Evolutionary conservation across 352 stramenopile species (phyloP).

Genomic region (Thalassiosira ordinaria): DNA sequence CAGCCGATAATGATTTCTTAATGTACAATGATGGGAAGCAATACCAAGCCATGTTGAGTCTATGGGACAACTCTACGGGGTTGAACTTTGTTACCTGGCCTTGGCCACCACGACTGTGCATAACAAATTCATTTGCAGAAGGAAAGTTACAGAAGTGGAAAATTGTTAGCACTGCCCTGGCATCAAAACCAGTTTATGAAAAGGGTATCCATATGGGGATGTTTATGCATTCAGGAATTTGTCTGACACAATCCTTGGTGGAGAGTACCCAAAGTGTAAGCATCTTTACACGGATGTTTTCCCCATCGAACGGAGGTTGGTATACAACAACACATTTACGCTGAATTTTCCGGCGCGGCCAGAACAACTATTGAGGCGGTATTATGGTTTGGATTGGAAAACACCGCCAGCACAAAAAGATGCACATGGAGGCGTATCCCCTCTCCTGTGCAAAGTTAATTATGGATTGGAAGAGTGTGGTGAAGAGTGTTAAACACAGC

Average conservation of each 20-base stretch:
- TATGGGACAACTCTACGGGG: slow-evolving; percentile 16
- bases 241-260: background rate
- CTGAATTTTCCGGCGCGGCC: slow-evolving; percentile 1
- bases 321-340: slow-evolving; percentile 19
- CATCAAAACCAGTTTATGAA: background rate
- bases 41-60: background rate
- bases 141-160: slow-evolving; percentile 1
- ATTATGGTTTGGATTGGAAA: slow-evolving; percentile 14
- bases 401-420: background rate
- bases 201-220: slow-evolving; percentile 14
- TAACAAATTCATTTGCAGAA: slow-evolving; percentile 7
- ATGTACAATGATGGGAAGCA: background rate
- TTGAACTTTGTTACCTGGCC: background rate
- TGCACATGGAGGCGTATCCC: background rate
- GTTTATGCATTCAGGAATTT: background rate
- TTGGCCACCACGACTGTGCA: slow-evolving; percentile 11
- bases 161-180: background rate
- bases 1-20: background rate
- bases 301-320: slow-evolving; percentile 8
- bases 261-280: background rate
- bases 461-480: background rate
- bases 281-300: slow-evolving; percentile 17
- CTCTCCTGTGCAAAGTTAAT: background rate
- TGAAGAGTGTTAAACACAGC: no score
- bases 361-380: slow-evolving; percentile 6